phyloP scores from a whole-genome alignment of 1,139 yeast species.

The Magnusiomyces tetraspermus region DNA sequence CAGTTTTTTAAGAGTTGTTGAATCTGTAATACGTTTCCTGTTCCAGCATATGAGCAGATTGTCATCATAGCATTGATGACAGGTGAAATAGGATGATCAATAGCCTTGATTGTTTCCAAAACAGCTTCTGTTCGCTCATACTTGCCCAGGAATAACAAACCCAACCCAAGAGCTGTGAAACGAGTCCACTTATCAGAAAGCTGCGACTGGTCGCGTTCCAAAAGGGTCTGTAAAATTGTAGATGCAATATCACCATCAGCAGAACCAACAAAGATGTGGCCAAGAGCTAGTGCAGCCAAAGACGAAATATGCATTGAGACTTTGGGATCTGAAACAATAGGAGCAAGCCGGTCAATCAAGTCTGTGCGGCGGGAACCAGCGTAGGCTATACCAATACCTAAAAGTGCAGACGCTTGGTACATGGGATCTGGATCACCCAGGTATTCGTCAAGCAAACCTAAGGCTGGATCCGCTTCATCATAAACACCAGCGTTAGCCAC shows the following conservation, averaged over 20 bases:
- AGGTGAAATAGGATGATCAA: constrained; percentile 88
- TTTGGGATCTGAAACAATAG: constrained; percentile 77
- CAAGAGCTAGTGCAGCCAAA: constrained; percentile 83
- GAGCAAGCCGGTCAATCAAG: constrained; percentile 64
- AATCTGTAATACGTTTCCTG: constrained; percentile 93
- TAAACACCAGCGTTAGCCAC: constrained; percentile 86
- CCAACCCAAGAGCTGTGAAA: constrained; percentile 86
- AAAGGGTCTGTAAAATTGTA: constrained; percentile 76
- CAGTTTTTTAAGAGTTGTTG: constrained; percentile 86
- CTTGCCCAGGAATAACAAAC: constrained; percentile 86
- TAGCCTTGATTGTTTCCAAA: constrained; percentile 86
- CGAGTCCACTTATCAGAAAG: constrained; percentile 79
- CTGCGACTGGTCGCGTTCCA: constrained; percentile 74
- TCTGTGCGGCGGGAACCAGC: constrained; percentile 91
- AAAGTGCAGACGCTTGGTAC: constrained; percentile 70
- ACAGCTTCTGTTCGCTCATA: constrained; percentile 94
- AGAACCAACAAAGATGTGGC: constrained; percentile 92
- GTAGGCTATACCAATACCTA: constrained; percentile 89
- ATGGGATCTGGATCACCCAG: constrained; percentile 42
- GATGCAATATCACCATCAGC: constrained; percentile 92
- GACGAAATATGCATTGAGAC: constrained; percentile 70
- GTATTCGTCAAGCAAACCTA: constrained; percentile 71
- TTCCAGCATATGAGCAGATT: constrained; percentile 93
- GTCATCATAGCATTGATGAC: constrained; percentile 85
- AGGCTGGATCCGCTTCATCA: constrained; percentile 91